Evolutionary conservation across 129 eudicot species (phyloP).

Genomic region (Helianthus tuberosus): DNA sequence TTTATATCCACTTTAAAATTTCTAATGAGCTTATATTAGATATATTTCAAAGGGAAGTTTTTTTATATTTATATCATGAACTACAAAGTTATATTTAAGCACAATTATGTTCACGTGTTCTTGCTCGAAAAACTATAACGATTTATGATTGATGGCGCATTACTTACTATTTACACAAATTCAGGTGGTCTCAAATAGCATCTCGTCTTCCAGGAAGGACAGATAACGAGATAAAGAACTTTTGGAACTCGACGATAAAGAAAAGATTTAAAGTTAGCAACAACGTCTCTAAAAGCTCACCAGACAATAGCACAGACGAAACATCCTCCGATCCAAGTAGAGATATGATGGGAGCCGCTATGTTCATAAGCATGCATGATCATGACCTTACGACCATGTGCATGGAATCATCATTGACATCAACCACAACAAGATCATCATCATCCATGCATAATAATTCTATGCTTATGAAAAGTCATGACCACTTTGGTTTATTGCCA

Average conservation of each 20-base stretch:
- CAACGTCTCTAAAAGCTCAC: constrained; percentile 38
- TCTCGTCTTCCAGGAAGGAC: constrained; percentile 43
- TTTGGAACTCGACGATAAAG: constrained; percentile 68
- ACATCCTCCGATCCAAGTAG: constrained; percentile 22
- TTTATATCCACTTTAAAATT: too few species aligned
- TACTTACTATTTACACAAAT: background rate
- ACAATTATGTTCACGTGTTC: too few species aligned
- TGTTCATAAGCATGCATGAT: constrained; percentile 44
- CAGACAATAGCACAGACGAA: constrained; percentile 38
- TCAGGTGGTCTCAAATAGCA: constrained; percentile 44
- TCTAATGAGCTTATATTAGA: too few species aligned
- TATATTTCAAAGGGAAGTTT: too few species aligned
- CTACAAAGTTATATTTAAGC: too few species aligned
- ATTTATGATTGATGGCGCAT: too few species aligned
- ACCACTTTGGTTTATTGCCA: constrained; percentile 53
- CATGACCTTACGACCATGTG: constrained; percentile 43
- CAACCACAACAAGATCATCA: constrained; percentile 31
- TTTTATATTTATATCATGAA: too few species aligned
- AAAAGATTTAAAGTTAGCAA: constrained; percentile 56
- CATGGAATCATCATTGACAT: constrained; percentile 57
- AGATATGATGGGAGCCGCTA: constrained; percentile 3
- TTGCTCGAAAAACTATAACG: too few species aligned
- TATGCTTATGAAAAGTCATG: constrained; percentile 15
- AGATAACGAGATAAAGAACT: constrained; percentile 43
- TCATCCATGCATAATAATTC: constrained; percentile 34